Conservation (phyloP, 331 rosid species). For the Quercus phellos region DNA sequence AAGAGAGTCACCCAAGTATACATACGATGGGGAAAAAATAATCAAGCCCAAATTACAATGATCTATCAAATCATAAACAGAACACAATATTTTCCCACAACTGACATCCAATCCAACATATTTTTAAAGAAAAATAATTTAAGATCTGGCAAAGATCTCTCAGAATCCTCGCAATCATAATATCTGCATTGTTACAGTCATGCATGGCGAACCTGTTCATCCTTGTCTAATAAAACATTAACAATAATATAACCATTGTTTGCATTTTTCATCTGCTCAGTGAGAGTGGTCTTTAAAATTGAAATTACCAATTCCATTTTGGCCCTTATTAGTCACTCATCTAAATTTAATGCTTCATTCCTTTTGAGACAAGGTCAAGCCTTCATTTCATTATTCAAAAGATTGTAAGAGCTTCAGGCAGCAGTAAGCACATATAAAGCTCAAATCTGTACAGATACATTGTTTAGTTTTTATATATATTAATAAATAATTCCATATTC, state of each 20-base stretch:
- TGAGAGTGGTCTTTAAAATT: not conserved
- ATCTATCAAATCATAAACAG: too few species aligned
- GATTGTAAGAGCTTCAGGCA: not conserved
- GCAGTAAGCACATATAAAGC: not conserved
- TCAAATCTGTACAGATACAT: not conserved
- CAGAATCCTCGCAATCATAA: not conserved
- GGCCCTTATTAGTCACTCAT: not conserved
- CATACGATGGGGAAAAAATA: too few species aligned
- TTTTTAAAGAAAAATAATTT: too few species aligned
- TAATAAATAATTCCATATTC: not conserved
- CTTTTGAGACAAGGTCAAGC: not conserved
- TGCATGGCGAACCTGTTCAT: not conserved
- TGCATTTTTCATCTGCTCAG: not conserved
- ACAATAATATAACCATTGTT: not conserved
- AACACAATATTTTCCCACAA: too few species aligned
- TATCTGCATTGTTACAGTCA: not conserved
- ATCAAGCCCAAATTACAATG: too few species aligned
- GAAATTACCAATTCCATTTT: not conserved
- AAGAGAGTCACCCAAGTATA: too few species aligned
- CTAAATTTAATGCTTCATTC: not conserved
- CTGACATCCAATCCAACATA: too few species aligned
- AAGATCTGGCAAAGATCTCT: too few species aligned
- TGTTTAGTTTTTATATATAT: not conserved
- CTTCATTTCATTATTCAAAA: not conserved
- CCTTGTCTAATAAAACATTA: not conserved